A percentile compares a stretch with the other conserved stretches of the same genome.
Evolutionary conservation across 257 asterid species (phyloP).

Genomic region (Apocynum venetum): DNA sequence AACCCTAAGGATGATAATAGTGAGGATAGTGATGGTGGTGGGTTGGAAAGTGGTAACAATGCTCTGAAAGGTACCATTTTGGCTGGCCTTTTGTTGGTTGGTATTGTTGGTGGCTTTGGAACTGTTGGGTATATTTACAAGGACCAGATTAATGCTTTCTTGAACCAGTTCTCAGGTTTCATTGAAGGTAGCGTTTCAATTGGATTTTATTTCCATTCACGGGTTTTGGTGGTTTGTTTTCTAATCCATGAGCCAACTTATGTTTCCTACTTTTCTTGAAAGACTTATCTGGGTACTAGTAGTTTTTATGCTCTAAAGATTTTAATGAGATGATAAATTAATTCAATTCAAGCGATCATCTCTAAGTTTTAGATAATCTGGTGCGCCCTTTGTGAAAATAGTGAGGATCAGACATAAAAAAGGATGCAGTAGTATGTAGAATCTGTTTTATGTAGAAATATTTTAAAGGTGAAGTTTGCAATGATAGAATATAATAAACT

Average conservation of each 20-base stretch:
- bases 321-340: background rate
- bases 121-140: constrained; percentile 66
- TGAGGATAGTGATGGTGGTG: constrained; percentile 24
- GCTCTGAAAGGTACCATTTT: constrained; percentile 80
- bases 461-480: background rate
- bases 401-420: background rate
- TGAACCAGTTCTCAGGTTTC: constrained; percentile 69
- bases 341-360: background rate
- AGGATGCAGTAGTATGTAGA: background rate
- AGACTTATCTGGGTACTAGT: background rate
- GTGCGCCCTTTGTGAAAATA: background rate
- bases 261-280: background rate
- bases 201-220: background rate
- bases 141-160: constrained; percentile 85
- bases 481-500: background rate
- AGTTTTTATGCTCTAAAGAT: background rate
- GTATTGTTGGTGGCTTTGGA: constrained; percentile 86
- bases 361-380: background rate
- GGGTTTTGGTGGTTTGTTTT: background rate
- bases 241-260: background rate
- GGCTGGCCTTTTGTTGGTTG: constrained; percentile 41
- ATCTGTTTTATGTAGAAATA: background rate
- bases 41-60: constrained; percentile 26
- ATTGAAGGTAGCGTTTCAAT: constrained; percentile 52
- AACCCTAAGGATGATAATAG: constrained; percentile 46